Evolutionary conservation across 192 early-diverging fungal genomes (phyloP).

Genomic region (Umbelopsis sp.): DNA sequence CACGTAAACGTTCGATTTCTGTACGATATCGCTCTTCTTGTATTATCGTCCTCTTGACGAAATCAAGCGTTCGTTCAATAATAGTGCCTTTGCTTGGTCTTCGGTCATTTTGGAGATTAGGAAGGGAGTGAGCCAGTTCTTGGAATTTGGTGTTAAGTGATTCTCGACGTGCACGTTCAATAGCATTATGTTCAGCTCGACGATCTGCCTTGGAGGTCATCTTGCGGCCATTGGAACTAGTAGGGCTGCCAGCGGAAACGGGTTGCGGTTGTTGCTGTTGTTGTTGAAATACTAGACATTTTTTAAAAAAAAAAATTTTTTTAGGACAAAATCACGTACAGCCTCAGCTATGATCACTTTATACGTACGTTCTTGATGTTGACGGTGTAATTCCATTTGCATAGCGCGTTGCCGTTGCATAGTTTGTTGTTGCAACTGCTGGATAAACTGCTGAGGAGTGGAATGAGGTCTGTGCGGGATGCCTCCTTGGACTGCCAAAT

Average conservation of each 20-base stretch:
- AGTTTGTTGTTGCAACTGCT: slow-evolving; percentile 14
- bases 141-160: slow-evolving; percentile 80
- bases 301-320: neutral
- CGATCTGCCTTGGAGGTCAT: slow-evolving; percentile 27
- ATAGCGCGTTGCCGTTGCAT: slow-evolving; percentile 8
- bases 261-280: slow-evolving; percentile 18
- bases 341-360: neutral
- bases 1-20: slow-evolving; percentile 27
- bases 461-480: slow-evolving; percentile 6
- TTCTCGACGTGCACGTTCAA: slow-evolving; percentile 81
- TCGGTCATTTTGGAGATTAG: slow-evolving; percentile 67
- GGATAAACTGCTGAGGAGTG: slow-evolving; percentile 10
- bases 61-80: slow-evolving; percentile 75
- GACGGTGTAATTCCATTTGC: slow-evolving; percentile 5
- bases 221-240: slow-evolving; percentile 3
- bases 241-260: neutral
- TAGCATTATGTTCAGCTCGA: slow-evolving; percentile 83
- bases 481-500: slow-evolving; percentile 9
- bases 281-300: slow-evolving; percentile 12
- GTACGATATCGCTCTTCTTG: slow-evolving; percentile 34
- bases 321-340: neutral
- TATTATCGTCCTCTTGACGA: slow-evolving; percentile 37
- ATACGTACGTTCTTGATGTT: slow-evolving; percentile 6
- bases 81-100: slow-evolving; percentile 82
- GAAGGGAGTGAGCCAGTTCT: slow-evolving; percentile 76